Evolutionary conservation across 1,139 yeast genomes (phyloP).

Genomic region (Candida sanyaensis): DNA sequence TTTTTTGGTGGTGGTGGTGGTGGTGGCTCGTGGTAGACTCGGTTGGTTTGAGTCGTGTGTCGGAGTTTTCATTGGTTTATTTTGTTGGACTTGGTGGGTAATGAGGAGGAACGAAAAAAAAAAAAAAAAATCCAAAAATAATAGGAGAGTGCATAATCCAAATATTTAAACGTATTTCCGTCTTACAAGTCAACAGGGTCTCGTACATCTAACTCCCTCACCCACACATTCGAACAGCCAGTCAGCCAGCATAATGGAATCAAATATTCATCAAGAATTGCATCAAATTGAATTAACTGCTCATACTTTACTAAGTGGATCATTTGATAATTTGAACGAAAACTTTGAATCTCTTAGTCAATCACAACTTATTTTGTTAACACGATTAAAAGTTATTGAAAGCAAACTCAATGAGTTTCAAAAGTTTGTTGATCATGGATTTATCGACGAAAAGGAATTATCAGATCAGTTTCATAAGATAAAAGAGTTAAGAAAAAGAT

Average conservation of each 20-base stretch:
- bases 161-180: too few species aligned
- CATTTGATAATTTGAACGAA: slow-evolving; percentile 52
- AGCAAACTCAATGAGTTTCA: slow-evolving; percentile 31
- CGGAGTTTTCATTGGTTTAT: too few species aligned
- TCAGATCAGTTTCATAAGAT: slow-evolving; percentile 33
- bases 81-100: too few species aligned
- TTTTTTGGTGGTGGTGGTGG: too few species aligned
- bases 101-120: too few species aligned
- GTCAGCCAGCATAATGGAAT: not conserved
- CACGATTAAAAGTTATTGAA: slow-evolving; percentile 49
- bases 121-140: too few species aligned
- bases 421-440: slow-evolving; percentile 16
- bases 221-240: not conserved
- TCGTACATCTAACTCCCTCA: not conserved
- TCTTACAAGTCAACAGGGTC: too few species aligned
- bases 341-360: slow-evolving; percentile 56
- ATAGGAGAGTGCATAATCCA: too few species aligned
- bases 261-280: slow-evolving; percentile 23
- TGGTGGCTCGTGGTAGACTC: too few species aligned
- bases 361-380: slow-evolving; percentile 55
- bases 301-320: slow-evolving; percentile 53
- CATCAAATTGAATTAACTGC: slow-evolving; percentile 62
- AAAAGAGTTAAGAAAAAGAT: slow-evolving; percentile 31
- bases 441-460: slow-evolving; percentile 24
- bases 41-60: too few species aligned